Evolutionary conservation across 1,284 basidiomycete species (phyloP).

Genomic region (Kalmanozyma brasiliensis): DNA sequence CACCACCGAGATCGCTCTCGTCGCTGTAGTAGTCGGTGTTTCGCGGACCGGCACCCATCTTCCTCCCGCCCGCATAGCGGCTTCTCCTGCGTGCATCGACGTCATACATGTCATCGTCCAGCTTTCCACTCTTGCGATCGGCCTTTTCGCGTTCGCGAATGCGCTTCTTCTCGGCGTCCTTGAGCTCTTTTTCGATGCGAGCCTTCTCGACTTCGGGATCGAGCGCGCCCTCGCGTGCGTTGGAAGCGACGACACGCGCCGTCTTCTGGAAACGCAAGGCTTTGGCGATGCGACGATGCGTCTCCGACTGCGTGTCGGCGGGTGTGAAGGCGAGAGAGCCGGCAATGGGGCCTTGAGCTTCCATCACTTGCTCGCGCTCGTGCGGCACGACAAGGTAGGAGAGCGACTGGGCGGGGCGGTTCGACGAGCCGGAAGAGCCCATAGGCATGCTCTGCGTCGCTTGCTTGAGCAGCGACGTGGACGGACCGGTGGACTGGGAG

Average conservation of each 20-base stretch:
- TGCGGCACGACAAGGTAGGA: slow-evolving; percentile 90
- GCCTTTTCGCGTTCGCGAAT: slow-evolving; percentile 55
- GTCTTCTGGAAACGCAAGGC: slow-evolving; percentile 81
- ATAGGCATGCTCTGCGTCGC: slow-evolving; percentile 48
- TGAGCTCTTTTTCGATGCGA: slow-evolving; percentile 61
- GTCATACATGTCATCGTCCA: slow-evolving; percentile 57
- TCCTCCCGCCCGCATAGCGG: slow-evolving; percentile 34
- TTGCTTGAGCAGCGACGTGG: slow-evolving; percentile 37
- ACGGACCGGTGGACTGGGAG: slow-evolving; percentile 37
- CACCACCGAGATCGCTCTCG: slow-evolving; percentile 50
- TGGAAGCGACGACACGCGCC: slow-evolving; percentile 74
- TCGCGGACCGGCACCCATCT: slow-evolving; percentile 42
- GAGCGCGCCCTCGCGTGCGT: slow-evolving; percentile 45
- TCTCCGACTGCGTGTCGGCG: slow-evolving; percentile 87
- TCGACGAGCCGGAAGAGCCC: slow-evolving; percentile 42
- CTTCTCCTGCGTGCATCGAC: slow-evolving; percentile 41
- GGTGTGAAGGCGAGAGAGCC: slow-evolving; percentile 85
- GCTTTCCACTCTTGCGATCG: slow-evolving; percentile 48
- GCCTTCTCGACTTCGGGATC: slow-evolving; percentile 75
- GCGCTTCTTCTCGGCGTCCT: slow-evolving; percentile 59
- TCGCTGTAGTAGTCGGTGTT: slow-evolving; percentile 61
- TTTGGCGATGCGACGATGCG: slow-evolving; percentile 85
- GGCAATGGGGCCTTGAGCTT: slow-evolving; percentile 83
- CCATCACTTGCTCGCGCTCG: slow-evolving; percentile 82
- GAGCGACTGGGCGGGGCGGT: slow-evolving; percentile 48